Conservation (phyloP, 345 rosid genomes). For the Eucalyptus polybractea region DNA sequence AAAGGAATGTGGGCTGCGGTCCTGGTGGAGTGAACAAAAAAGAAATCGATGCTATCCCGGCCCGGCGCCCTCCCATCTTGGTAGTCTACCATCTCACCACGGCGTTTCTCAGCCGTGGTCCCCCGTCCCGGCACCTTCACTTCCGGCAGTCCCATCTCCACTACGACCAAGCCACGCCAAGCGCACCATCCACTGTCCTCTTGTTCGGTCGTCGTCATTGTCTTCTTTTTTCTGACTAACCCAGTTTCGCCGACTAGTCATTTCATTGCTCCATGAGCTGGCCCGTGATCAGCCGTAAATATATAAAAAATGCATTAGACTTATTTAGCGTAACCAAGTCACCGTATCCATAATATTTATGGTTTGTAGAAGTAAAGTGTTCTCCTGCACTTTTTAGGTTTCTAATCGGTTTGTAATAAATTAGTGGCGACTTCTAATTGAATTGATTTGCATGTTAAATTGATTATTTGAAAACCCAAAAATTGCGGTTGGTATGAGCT, state of each 20-base stretch:
- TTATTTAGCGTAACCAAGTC: neutral
- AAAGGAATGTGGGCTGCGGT: too few relatives aligned
- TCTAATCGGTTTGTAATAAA: too few relatives aligned
- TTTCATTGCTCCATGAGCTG: neutral
- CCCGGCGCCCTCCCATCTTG: neutral
- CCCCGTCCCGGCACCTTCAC: neutral
- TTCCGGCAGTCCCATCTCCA: neutral
- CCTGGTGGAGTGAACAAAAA: too few relatives aligned
- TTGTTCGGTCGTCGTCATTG: fast-evolving
- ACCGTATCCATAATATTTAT: fast-evolving
- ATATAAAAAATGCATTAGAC: too few relatives aligned
- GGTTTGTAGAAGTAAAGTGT: too few relatives aligned
- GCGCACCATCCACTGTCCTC: neutral
- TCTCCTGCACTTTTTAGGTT: too few relatives aligned
- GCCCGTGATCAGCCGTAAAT: fast-evolving
- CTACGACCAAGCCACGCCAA: fast-evolving
- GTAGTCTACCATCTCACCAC: neutral
- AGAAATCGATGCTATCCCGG: too few relatives aligned
- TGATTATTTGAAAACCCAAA: neutral
- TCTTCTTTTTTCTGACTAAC: neutral
- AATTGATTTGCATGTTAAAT: too few relatives aligned
- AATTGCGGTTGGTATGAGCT: too few relatives aligned
- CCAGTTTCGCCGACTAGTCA: neutral
- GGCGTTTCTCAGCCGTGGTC: neutral
- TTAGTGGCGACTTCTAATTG: neutral